phyloP scores from a whole-genome alignment of 2,329 filamentous ascomycete species.

The Fusarium hainanense region DNA sequence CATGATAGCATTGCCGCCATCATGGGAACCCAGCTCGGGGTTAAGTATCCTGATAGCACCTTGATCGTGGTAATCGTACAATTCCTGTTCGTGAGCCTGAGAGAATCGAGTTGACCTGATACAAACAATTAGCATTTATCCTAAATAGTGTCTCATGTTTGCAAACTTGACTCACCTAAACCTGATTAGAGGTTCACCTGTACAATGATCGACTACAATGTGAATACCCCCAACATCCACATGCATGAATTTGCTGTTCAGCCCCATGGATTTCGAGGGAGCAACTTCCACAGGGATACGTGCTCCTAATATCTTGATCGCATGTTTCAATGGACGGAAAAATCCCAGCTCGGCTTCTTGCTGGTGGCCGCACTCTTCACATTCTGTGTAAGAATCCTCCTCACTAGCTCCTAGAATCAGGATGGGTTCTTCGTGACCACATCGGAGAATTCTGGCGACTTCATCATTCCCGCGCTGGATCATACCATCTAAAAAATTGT shows the following conservation, averaged over 20 bases:
- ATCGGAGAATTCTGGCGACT: background rate
- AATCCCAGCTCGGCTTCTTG: background rate
- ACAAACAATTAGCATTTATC: conserved; percentile 4
- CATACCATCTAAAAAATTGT: background rate
- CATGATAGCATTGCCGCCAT: too few relatives aligned
- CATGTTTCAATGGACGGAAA: background rate
- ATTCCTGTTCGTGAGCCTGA: conserved; percentile 20
- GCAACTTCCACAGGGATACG: conserved; percentile 17
- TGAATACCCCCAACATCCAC: conserved; percentile 27
- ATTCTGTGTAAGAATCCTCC: conserved; percentile 11
- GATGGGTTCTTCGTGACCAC: conserved; percentile 15
- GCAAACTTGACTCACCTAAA: conserved; percentile 31
- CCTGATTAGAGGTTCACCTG: conserved; percentile 11
- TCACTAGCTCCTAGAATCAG: conserved; percentile 8
- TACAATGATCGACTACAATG: conserved; percentile 27
- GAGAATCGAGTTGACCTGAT: conserved; percentile 35
- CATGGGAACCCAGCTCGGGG: background rate
- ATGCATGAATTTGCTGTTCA: conserved; percentile 25
- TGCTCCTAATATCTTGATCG: conserved; percentile 4
- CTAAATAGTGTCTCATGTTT: background rate
- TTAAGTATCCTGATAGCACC: background rate
- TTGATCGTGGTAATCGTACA: conserved; percentile 4
- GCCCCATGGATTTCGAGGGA: conserved; percentile 17
- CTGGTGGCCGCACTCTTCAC: conserved; percentile 12
- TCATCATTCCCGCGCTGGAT: background rate